Conservation (phyloP, 169 alveolate species). For the Babesia divergens region DNA sequence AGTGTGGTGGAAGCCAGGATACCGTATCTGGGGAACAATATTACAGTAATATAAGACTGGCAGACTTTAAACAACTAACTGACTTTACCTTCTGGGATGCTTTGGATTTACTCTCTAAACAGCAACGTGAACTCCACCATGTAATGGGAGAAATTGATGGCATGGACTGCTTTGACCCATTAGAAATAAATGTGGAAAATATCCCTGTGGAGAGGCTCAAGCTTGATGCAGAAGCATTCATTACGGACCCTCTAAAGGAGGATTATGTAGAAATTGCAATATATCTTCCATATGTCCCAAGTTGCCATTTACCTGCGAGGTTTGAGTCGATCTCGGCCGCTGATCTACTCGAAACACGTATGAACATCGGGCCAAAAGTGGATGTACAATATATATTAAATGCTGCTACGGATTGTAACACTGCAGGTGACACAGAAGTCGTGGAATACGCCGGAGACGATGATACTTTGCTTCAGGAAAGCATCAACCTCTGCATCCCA, state of each 20-base stretch:
- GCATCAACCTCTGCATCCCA: too few relatives aligned
- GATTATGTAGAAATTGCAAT: slow-evolving; percentile 59
- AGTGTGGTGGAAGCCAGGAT: background rate
- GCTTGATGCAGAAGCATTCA: slow-evolving; percentile 14
- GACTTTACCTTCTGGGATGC: slow-evolving; percentile 65
- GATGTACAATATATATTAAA: background rate
- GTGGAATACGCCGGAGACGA: too few relatives aligned
- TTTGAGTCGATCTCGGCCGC: slow-evolving; percentile 24
- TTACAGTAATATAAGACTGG: background rate
- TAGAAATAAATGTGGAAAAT: slow-evolving; percentile 41
- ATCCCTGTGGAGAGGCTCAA: slow-evolving; percentile 10
- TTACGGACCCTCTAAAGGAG: slow-evolving; percentile 14
- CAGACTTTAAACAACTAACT: slow-evolving; percentile 30
- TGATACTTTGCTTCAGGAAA: too few relatives aligned
- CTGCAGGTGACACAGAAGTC: too few relatives aligned
- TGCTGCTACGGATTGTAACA: background rate
- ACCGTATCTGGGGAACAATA: background rate
- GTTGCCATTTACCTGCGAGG: slow-evolving; percentile 45
- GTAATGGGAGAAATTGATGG: background rate
- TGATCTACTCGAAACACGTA: background rate
- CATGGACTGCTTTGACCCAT: slow-evolving; percentile 33
- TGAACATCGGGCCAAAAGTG: background rate
- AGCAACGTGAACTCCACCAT: slow-evolving; percentile 28
- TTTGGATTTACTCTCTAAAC: slow-evolving; percentile 22
- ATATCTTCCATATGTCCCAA: slow-evolving; percentile 63